A percentile compares a stretch with the other conserved stretches of the same genome.
phyloP scores from a whole-genome alignment of 129 eudicot species.

The Flaveria trinervia region DNA sequence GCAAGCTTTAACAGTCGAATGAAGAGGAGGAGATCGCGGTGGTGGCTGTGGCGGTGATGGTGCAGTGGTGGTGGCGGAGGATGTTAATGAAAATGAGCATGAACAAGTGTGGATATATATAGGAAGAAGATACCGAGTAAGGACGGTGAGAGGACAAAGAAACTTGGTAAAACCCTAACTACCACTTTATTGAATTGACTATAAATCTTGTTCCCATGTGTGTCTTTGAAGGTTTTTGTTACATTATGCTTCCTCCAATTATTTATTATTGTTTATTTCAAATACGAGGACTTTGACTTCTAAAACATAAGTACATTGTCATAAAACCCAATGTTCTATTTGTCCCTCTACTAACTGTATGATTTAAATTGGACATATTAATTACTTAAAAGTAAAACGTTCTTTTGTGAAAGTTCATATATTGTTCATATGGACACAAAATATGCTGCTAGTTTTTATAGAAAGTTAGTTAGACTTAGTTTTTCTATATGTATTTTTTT shows the following conservation, averaged over 20 bases:
- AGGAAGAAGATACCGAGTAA: conserved; percentile 28
- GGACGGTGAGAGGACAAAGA: conserved; percentile 26
- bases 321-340: neutral
- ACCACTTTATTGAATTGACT: conserved; percentile 23
- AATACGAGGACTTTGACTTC: conserved; percentile 15
- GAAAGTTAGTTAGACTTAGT: too few species aligned
- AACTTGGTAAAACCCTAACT: conserved; percentile 25
- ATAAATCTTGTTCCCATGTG: conserved; percentile 3
- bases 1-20: neutral
- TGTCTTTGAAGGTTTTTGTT: neutral
- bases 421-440: too few species aligned
- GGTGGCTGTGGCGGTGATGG: neutral
- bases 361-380: too few species aligned
- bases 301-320: neutral
- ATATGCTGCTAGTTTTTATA: too few species aligned
- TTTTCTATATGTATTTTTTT: too few species aligned
- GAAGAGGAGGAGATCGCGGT: neutral
- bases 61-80: neutral
- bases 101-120: conserved; percentile 4
- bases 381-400: too few species aligned
- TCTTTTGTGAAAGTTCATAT: too few species aligned
- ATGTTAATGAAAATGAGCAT: conserved; percentile 17
- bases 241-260: conserved; percentile 26
- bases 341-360: neutral
- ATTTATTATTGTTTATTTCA: neutral